phyloP scores from a whole-genome alignment of 306 rosid genomes.

The Ziziphus jujuba region DNA sequence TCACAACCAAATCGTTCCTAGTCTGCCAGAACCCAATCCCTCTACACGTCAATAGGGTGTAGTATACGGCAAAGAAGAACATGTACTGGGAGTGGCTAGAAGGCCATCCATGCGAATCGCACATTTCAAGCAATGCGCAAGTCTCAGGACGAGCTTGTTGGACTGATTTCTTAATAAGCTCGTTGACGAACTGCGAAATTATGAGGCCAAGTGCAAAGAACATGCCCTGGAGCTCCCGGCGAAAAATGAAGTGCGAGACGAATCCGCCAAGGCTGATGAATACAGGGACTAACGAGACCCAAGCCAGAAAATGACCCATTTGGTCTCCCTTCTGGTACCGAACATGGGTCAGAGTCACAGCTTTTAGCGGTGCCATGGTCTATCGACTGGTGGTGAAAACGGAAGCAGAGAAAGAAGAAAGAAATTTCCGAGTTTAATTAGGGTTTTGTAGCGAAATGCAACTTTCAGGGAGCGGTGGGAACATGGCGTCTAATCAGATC shows the following conservation, averaged over 20 bases:
- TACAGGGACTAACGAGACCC: slow-evolving; percentile 84
- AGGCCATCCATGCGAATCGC: slow-evolving; percentile 97
- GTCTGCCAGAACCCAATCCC: slow-evolving; percentile 42
- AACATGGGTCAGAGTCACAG: slow-evolving; percentile 76
- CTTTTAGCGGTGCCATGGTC: slow-evolving; percentile 49
- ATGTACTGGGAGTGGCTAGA: slow-evolving; percentile 91
- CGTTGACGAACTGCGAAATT: slow-evolving; percentile 72
- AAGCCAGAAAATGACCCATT: slow-evolving; percentile 76
- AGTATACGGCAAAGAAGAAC: slow-evolving; percentile 82
- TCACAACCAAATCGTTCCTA: slow-evolving; percentile 30
- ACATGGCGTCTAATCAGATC: not conserved
- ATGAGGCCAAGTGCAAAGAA: slow-evolving; percentile 75
- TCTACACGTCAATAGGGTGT: slow-evolving; percentile 44
- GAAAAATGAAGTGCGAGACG: slow-evolving; percentile 83
- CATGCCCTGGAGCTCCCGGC: slow-evolving; percentile 88
- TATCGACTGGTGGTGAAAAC: not conserved
- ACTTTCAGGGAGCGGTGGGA: not conserved
- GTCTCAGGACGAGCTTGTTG: slow-evolving; percentile 85
- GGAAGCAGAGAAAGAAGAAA: not conserved
- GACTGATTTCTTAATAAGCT: slow-evolving; percentile 62
- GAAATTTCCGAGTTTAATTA: too few species aligned
- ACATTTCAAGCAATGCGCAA: slow-evolving; percentile 71
- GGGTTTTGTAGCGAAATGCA: not conserved
- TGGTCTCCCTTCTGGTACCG: slow-evolving; percentile 73
- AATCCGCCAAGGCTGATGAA: slow-evolving; percentile 88